Base-by-base conservation (phyloP, 2,329 filamentous ascomycete species). In the Beauveria brongniartii region DNA sequence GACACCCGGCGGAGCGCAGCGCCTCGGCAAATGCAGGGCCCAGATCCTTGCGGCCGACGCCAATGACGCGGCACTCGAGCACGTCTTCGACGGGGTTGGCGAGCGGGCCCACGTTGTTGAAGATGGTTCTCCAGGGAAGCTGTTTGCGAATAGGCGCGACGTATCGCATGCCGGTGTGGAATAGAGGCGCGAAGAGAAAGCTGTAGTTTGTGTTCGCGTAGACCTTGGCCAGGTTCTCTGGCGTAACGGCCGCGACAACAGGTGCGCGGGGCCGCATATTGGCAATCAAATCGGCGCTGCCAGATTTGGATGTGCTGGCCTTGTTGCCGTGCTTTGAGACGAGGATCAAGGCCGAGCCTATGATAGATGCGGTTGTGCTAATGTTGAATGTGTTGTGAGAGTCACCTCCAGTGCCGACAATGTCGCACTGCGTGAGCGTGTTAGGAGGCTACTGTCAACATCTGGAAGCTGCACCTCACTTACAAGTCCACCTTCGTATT, bases 371-470 rank as follows among this genome's bases (percentile, higher is more conserved):
- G 7, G 94, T 96, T 5, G 94, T 99, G 67, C 89, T 94, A 72
- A 99, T 93, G 74, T 99, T 99, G 85, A 96, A 99, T 40, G 94
- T 99, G 74, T 96, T 91, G 80, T 97, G 92, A 22, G 89, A 88
- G 77, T 99, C 94, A 70, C 94, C 94, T 66, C 94, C 94, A 8
- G 94, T 99, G 67, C 94, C 94, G 62, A 99, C 94, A 72, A 99
- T 97, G 74, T 99, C 94, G 72, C 92, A 86, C 79, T 85, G 63
- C 18, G 26, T 47, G 14, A n/a, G 7, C 3, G 20, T 34, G n/a
- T 40, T 40, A 63, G 66, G 43, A 65, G 64, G 62, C 30, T 18
- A 14, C 6, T n/a, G 14, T 24, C 12, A 5, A 26, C 9, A 20
- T 3, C 16, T 2, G 34, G 24, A 22, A 20, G 20, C 2, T 28